Base-by-base conservation (phyloP, 2,329 filamentous ascomycete species). In the Pseudogymnoascus sp. region DNA sequence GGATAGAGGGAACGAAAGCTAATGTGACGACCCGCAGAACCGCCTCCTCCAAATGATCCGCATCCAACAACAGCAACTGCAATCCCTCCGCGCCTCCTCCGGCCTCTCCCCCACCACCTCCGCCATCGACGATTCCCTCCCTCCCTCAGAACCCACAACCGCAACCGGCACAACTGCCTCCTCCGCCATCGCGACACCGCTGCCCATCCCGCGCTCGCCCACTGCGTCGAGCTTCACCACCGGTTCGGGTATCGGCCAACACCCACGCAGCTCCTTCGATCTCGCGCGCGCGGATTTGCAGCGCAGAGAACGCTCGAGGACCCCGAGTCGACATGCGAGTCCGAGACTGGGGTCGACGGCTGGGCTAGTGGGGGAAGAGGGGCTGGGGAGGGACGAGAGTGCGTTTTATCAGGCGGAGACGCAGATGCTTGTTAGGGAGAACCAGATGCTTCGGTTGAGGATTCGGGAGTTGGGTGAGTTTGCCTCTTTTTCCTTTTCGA, bases 391-490 rank as follows among this genome's bases (percentile, higher is more conserved):
- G 16, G 89, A 92, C 70, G 89, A 93, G 72, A 87, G 83, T 66
- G 87, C 88, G 0, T 92, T 91, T 73, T 93, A 93, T 70, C 89
- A 92, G 73, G 89, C 89, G 4, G 90, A 93, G 76, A 91, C 89
- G 1, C 88, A 91, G 75, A 91, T 85, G 76, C 75, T 93, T 69
- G 83, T 86, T 22, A 81, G 90, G 26, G 90, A 93, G 77, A 93
- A 93, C 68, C 89, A 93, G 75, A 92, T 93, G 89, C 78, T 93
- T 61, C 86, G 88, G 65, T 82, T 87, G 72, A 82, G 90, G 59
- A 89, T 92, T 64, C 81, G 87, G 37, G 89, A 92, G 70, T 77
- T 92, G 12, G 89, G 88, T 89, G 76, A 68, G 79, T 68, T 41
- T n/a, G n/a, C n/a, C 12, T 37, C 24, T 28, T 50, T 22, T 62